Base-by-base conservation (phyloP, 164 flowering plant genomes). In the Liriodendron chinense region DNA sequence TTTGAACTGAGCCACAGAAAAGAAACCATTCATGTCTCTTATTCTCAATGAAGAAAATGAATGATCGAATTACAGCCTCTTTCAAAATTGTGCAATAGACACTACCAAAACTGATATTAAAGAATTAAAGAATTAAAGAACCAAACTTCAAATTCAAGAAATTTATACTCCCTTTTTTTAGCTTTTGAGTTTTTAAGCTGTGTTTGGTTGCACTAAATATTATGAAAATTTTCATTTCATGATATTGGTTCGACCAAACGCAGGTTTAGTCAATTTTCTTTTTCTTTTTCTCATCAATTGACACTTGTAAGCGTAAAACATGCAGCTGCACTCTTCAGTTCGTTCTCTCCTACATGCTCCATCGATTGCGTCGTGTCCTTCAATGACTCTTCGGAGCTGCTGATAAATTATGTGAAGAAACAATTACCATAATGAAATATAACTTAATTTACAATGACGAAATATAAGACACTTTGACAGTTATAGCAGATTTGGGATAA, bases 221-320 rank as follows among this genome's bases (percentile, higher is more conserved):
- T 34, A 34, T 34, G 43, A 34, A 57, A 57, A 57, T 13, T 13
- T 13, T 13, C 62, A 57, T 34, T 34, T 34, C 43, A 34, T 34
- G 43, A 34, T 34, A 34, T 34, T 34, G 43, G 5, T 34, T 34
- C 43, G 43, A 34, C 43, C 43, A 34, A 34, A 34, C 43, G 43
- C 43, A 34, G 43, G 43, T 34, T 34, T 34, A 34, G 43, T 34
- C 7, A 4, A 34, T 53, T 53, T 0, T 16, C n/a, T n/a, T n/a
- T 0, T 16, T 53, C 18, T 53, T 12, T 10, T 53, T 16, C 59
- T 53, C 16, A 66, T 80, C 59, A 75, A 25, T 75, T 78, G 26
- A 91, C 86, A 78, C 91, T 90, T 25, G 93, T 90, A 22, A 90
- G 89, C 47, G 85, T 88, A 78, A 91, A 89, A 73, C 89, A 84